A percentile compares a stretch with the other conserved stretches of the same genome.
Conservation (phyloP, 148 eudicot genomes). For the Drosera capensis region DNA sequence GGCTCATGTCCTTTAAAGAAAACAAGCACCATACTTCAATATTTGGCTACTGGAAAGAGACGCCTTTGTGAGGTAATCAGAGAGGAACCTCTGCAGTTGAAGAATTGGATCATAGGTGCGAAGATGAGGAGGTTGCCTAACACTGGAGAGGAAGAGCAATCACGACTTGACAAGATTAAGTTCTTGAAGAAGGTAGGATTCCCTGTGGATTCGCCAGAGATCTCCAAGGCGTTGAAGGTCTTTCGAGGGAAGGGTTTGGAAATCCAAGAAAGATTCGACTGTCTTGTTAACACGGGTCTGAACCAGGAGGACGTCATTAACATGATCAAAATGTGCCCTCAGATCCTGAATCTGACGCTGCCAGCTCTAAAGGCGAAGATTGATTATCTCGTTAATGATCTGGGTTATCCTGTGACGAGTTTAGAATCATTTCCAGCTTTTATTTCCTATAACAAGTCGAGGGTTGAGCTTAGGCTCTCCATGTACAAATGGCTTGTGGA, state of each 20-base stretch:
- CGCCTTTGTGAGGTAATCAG: conserved; percentile 30
- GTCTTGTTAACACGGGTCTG: conserved; percentile 54
- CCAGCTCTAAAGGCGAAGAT: conserved; percentile 37
- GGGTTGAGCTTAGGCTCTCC: conserved; percentile 47
- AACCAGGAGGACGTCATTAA: conserved; percentile 20
- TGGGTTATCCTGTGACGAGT: conserved; percentile 50
- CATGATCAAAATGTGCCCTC: conserved; percentile 54
- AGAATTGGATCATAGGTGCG: conserved; percentile 39
- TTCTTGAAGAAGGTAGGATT: conserved; percentile 54
- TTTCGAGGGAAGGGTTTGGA: conserved; percentile 52
- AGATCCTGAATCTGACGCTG: conserved; percentile 41
- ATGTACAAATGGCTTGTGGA: conserved; percentile 59
- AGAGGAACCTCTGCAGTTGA: conserved; percentile 39
- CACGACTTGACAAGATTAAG: conserved; percentile 20
- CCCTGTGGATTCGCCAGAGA: conserved; percentile 42
- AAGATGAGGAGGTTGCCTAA: conserved; percentile 16
- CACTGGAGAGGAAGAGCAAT: conserved; percentile 10
- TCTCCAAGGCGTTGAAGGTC: conserved; percentile 37
- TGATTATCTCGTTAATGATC: conserved; percentile 33
- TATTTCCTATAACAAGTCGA: conserved; percentile 27
- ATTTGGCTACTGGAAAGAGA: conserved; percentile 29
- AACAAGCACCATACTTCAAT: conserved; percentile 20
- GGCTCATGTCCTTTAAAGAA: conserved; percentile 44
- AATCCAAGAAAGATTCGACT: conserved; percentile 65
- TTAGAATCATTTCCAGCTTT: conserved; percentile 34